Evolutionary conservation across 208 protist species (phyloP).

Genomic region (Trypanosoma melophagium): DNA sequence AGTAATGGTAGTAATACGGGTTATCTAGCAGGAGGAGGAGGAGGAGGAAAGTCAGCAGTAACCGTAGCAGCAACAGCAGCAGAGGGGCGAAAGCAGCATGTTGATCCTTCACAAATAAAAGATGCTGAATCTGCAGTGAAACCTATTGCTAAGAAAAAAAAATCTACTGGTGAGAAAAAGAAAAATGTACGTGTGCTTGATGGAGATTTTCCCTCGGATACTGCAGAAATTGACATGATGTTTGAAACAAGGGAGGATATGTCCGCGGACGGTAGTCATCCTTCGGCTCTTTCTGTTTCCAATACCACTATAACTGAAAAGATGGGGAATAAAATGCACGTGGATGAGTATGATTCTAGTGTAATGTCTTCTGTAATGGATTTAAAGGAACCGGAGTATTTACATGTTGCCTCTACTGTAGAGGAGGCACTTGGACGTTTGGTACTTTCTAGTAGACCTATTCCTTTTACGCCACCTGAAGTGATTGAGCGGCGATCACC

Average conservation of each 20-base stretch:
- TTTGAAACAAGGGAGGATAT: too few relatives aligned
- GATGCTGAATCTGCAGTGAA: background rate
- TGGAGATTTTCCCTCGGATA: too few relatives aligned
- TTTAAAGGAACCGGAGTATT: constrained; percentile 47
- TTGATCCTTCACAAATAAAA: background rate
- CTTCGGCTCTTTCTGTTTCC: too few relatives aligned
- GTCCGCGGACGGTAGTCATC: too few relatives aligned
- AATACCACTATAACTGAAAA: too few relatives aligned
- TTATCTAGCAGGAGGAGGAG: background rate
- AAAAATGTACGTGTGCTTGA: constrained; percentile 1
- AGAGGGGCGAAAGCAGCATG: background rate
- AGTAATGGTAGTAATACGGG: background rate
- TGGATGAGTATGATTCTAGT: too few relatives aligned
- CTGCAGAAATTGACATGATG: too few relatives aligned
- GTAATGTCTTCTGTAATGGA: background rate
- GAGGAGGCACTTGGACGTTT: constrained; percentile 59
- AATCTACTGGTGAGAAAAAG: constrained; percentile 4
- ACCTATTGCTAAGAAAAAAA: background rate
- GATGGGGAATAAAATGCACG: too few relatives aligned
- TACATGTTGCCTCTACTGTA: constrained; percentile 56
- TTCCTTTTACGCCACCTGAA: constrained; percentile 60
- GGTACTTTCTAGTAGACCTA: constrained; percentile 53
- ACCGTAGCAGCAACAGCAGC: background rate
- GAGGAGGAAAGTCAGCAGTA: background rate
- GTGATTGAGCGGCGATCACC: constrained; percentile 33